Evolutionary conservation across 129 eudicot species (phyloP).

Genomic region (Smallanthus sonchifolius): DNA sequence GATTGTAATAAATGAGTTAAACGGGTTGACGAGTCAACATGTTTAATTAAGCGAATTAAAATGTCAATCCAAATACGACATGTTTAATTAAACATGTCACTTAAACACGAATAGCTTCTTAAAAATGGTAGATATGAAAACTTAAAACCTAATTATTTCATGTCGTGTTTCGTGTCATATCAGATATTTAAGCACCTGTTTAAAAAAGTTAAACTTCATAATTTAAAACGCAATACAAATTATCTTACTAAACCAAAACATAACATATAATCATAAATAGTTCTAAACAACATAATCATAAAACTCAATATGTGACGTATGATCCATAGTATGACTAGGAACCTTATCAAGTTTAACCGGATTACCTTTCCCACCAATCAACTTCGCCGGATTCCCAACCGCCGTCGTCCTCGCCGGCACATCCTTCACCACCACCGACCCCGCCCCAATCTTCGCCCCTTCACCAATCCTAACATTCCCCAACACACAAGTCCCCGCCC

Average conservation of each 20-base stretch:
- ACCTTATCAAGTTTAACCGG: slow-evolving; percentile 66
- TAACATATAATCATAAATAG: background rate
- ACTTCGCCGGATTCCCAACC: slow-evolving; percentile 87
- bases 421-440: slow-evolving; percentile 78
- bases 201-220: too few relatives aligned
- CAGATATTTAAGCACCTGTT: too few relatives aligned
- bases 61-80: too few relatives aligned
- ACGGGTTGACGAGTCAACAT: too few relatives aligned
- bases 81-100: too few relatives aligned
- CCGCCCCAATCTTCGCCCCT: slow-evolving; percentile 97
- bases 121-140: too few relatives aligned
- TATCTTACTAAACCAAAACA: background rate
- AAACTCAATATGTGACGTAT: slow-evolving; percentile 80
- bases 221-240: too few relatives aligned
- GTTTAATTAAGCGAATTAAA: too few relatives aligned
- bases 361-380: slow-evolving; percentile 81
- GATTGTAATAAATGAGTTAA: too few relatives aligned
- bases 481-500: slow-evolving; percentile 96
- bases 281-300: slow-evolving; percentile 85
- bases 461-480: slow-evolving; percentile 79
- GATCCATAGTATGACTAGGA: slow-evolving; percentile 95
- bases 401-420: slow-evolving; percentile 88
- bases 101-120: too few relatives aligned
- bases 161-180: too few relatives aligned
- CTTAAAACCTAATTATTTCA: too few relatives aligned